phyloP scores from a whole-genome alignment of 139 green algal genomes.

The Coccomyxa sp. region DNA sequence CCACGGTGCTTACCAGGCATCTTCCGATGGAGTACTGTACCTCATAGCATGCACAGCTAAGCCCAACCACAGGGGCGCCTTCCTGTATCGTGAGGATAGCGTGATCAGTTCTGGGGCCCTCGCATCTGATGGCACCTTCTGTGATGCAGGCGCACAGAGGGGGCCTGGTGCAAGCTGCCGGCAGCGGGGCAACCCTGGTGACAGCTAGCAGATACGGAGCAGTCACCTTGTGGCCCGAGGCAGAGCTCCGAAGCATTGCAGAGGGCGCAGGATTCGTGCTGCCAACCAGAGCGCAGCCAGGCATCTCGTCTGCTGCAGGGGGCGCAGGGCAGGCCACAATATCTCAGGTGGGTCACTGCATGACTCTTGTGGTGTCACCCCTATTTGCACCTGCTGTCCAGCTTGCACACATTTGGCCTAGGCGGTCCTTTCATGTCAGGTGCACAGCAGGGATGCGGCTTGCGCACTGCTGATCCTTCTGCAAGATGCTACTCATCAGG shows the following conservation, averaged over 20 bases:
- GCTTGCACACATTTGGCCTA: no score
- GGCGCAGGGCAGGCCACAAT: neutral
- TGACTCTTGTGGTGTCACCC: no score
- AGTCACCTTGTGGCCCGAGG: constrained; percentile 30
- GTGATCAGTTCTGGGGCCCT: no score
- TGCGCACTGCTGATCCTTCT: no score
- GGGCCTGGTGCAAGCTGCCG: constrained; percentile 8
- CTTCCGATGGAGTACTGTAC: no score
- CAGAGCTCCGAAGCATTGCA: constrained; percentile 12
- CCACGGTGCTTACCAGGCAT: no score
- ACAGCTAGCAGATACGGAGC: constrained; percentile 20
- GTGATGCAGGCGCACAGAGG: constrained; percentile 10
- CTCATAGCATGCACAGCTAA: no score
- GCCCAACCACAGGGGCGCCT: neutral
- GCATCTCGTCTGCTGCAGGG: neutral
- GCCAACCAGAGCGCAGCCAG: neutral
- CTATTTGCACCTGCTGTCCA: no score
- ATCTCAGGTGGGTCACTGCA: neutral
- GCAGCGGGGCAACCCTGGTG: constrained; percentile 21
- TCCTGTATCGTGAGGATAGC: neutral
- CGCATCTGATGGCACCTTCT: no score
- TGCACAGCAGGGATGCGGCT: no score
- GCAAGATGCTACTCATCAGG: no score
- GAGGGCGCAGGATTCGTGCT: constrained; percentile 14
- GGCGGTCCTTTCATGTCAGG: no score